Evolutionary conservation across 208 protist species (phyloP).

Genomic region (Leishmania gerbilli): DNA sequence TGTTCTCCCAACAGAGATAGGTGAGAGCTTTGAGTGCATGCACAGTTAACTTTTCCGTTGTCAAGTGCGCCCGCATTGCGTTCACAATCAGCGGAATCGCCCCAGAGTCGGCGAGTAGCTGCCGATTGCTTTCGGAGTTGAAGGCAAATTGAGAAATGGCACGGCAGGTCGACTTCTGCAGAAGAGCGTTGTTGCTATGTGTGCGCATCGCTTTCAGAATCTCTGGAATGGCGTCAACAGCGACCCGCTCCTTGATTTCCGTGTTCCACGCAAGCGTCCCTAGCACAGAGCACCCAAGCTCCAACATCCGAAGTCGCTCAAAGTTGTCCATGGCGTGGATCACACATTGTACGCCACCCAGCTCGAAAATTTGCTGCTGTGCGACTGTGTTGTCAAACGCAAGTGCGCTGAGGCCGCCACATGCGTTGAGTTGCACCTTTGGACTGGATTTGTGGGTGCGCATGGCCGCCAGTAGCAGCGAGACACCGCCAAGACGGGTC

Average conservation of each 20-base stretch:
- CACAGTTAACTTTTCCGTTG: conserved; percentile 89
- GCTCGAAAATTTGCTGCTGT: conserved; percentile 90
- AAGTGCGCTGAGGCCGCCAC: conserved; percentile 88
- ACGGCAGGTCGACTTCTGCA: conserved; percentile 92
- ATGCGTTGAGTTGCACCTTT: conserved; percentile 92
- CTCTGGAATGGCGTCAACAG: conserved; percentile 79
- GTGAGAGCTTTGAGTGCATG: conserved; percentile 92
- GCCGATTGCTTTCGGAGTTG: conserved; percentile 90
- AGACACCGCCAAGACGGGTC: conserved; percentile 75
- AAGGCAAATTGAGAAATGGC: conserved; percentile 93
- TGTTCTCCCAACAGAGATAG: conserved; percentile 93
- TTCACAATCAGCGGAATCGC: conserved; percentile 88
- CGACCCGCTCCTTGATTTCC: conserved; percentile 89
- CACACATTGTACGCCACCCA: conserved; percentile 85
- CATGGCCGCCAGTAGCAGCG: conserved; percentile 81
- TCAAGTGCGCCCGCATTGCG: conserved; percentile 81
- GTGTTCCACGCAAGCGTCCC: conserved; percentile 93
- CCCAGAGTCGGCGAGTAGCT: conserved; percentile 79
- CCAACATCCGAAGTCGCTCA: conserved; percentile 88
- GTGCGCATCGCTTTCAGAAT: conserved; percentile 87
- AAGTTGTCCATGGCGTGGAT: conserved; percentile 89
- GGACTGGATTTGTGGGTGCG: conserved; percentile 64
- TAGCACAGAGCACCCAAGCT: conserved; percentile 91
- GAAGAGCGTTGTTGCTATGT: conserved; percentile 73
- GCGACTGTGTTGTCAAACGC: conserved; percentile 91